Evolutionary conservation across 1,284 basidiomycete genomes (phyloP).

Genomic region (Rhodofomes roseus): DNA sequence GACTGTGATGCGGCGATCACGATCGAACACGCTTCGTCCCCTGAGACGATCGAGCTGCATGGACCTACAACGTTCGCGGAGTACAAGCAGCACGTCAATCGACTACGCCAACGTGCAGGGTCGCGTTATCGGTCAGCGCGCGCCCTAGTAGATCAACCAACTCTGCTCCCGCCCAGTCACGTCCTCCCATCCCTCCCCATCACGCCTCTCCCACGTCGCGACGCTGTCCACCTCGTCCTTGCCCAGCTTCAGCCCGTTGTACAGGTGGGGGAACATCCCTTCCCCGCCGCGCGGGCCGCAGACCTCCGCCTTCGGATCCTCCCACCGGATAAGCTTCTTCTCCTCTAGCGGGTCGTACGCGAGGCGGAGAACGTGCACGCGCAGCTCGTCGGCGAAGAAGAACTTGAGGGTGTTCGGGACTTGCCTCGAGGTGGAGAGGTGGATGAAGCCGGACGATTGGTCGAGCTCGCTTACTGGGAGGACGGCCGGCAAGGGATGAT

Average conservation of each 20-base stretch:
- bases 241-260: conserved; percentile 24
- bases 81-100: not conserved
- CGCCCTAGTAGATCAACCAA: conserved; percentile 21
- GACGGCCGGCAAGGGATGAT: conserved; percentile 25
- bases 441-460: conserved; percentile 48
- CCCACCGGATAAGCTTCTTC: conserved; percentile 40
- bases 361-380: conserved; percentile 48
- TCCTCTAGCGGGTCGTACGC: conserved; percentile 33
- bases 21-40: not conserved
- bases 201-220: conserved; percentile 18
- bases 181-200: conserved; percentile 26
- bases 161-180: conserved; percentile 18
- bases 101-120: not conserved
- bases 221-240: conserved; percentile 26
- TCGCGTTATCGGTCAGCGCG: not conserved
- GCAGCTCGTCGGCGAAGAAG: conserved; percentile 44
- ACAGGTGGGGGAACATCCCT: conserved; percentile 37
- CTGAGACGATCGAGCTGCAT: not conserved
- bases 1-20: not conserved
- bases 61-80: conserved; percentile 3
- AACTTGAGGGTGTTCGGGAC: conserved; percentile 47
- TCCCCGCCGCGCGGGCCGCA: conserved; percentile 40
- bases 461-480: conserved; percentile 40
- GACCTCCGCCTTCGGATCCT: conserved; percentile 40
- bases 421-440: conserved; percentile 58